Evolutionary conservation across 2,329 filamentous ascomycete genomes (phyloP), one percentile per base, ranked within the genome.

Genomic region (Aureobasidium pullulans): DNA sequence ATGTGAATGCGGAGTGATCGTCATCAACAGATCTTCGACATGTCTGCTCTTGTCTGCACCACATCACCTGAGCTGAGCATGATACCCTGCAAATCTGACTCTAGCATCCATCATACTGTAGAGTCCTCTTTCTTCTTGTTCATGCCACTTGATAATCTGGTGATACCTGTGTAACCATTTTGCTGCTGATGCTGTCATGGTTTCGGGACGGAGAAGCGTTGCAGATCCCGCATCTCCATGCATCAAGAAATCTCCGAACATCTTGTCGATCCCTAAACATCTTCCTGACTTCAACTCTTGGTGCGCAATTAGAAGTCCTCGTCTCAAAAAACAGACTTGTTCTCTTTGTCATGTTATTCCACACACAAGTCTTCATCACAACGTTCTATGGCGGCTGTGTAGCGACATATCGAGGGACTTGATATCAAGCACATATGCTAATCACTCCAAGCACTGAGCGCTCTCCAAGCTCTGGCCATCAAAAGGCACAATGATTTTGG

Each of bases 191-290:
- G 39, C 39, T 36, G 36, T 40, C 48, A 40, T 52, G 36, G 10
- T 54, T 54, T 19, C 50, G 28, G 50, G 6, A 43, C 50, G 50
- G 50, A 54, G 39, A 43, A 42, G 50, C 50, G 28, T 54, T 54
- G 50, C 49, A 42, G 49, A 53, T 53, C 49, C 32, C 47, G 32
- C 47, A 40, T 10, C 23, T 53, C 23, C 37, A 42, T 53, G 36
- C 37, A 42, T 54, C 50, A 54, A 54, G 50, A 54, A 54, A 54
- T 54, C 50, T 54, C 50, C 50, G 50, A 54, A 54, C 16, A 23
- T 52, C 36, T 32, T 42, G 37, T 53, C 49, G 49, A 53, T 53
- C 49, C 19, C n/a, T 39, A 19, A 16, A 28, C 13, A 29, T 39
- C 36, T 50, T 19, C 28, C 8, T 13, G 19, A 50, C 19, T 19